Evolutionary conservation across 2,329 filamentous ascomycete species (phyloP), one percentile per base, ranked within the genome.

Genomic region (Beauveria brongniartii): DNA sequence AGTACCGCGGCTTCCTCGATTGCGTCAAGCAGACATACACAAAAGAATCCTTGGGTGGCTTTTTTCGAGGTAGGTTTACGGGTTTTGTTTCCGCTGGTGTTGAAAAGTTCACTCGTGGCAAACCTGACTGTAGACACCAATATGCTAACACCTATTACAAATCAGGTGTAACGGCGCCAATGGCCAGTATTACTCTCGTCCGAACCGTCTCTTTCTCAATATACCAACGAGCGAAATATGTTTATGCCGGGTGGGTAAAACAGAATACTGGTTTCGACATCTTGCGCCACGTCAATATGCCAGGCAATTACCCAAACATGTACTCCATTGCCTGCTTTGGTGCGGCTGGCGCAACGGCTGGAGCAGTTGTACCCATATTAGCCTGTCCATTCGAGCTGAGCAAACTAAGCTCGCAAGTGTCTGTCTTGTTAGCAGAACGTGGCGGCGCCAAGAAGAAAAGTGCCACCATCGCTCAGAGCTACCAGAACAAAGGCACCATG

Each of bases 351-450:
- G 90, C 89, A 46, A 90, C 87, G 14, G 88, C 91, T 55, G 91
- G 91, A 61, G 91, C 88, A 24, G 82, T 85, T 63, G 92, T 94
- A 60, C 92, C 91, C 9, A 80, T 89, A 55, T 84, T 94, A 67
- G 90, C 91, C 66, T 95, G 91, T 69, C 91, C 91, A 1, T 95
- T 95, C 70, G 91, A 95, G 73, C 81, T 95, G 72, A 92, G 90
- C n/a, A 95, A 95, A 73, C 80, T 94, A 62, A 92, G 89, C 71
- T 90, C 91, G 18, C 91, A 95, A 72, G 88, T 94, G 22, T 92
- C 91, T 1, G 88, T 92, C 12, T 77, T 93, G 62, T 84, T 92
- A 77, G 87, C 88, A 20, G 72, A 75, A 61, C 70, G 74, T 7
- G 72, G 72, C 16, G 68, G 67, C 8, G 66, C 66, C 20, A 70